Evolutionary conservation across 2,329 filamentous ascomycete species (phyloP), one percentile per base, ranked within the genome.

Genomic region (Sphaerulina vaccinii): DNA sequence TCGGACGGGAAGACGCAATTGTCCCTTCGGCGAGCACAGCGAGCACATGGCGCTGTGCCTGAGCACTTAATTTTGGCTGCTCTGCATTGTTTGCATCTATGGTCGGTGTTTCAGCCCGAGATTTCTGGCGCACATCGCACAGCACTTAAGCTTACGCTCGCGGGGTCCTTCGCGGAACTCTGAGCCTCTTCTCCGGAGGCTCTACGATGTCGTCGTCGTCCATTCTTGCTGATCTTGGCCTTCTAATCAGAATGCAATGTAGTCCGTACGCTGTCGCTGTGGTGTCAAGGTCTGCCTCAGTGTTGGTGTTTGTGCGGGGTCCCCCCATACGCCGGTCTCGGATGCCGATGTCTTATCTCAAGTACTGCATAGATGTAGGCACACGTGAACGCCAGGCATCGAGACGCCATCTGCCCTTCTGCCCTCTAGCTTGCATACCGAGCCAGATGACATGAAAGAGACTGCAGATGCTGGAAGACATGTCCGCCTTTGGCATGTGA

Each of bases 31-130:
- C 73, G 75, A 36, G 62, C 70, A 59, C 74, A 77, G n/a, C 67
- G 68, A 40, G 72, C 68, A 60, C 74, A 76, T 11, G 73, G 73
- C 51, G 70, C 65, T 5, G 64, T 60, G 10, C 73, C 74, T 16
- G 72, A 71, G 57, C 73, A 76, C 57, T 71, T 73, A 56, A 75
- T 74, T 59, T 76, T 76, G 47, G 74, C 73, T 44, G 69, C 67
- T 21, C 75, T 72, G 54, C 75, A 77, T 56, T 73, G 68, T 40
- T 66, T 64, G 54, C 74, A 76, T 35, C 74, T 76, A 49, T 36
- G 4, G 16, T 48, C 45, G 45, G 45, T 22, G 24, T 40, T 11
- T 39, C 33, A 48, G 45, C 40, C 45, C 45, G 45, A 48, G 45
- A 40, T 16, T 10, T n/a, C 27, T n/a, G 16, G 24, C 7, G 18